Percentiles rank a stretch among this genome's conserved stretches.
Evolutionary conservation across 2,329 filamentous ascomycete genomes (phyloP).

Genomic region (Aspergillus ruber): DNA sequence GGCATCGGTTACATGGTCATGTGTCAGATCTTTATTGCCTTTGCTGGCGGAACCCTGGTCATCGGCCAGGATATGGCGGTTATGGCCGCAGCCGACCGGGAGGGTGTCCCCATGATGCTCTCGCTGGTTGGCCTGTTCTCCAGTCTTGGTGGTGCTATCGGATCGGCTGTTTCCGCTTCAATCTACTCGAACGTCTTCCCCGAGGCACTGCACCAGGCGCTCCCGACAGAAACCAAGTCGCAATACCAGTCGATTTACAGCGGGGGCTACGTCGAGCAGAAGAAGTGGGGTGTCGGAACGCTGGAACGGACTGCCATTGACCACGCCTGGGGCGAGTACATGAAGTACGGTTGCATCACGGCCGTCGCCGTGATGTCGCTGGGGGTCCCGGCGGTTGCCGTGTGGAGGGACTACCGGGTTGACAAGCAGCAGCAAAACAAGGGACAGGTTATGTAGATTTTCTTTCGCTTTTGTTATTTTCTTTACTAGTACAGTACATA

Average conservation of each 20-base stretch:
- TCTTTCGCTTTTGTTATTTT: background rate
- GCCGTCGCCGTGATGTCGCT: constrained; percentile 28
- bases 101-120: constrained; percentile 46
- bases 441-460: background rate
- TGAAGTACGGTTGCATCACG: constrained; percentile 30
- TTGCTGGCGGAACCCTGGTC: constrained; percentile 49
- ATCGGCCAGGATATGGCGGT: constrained; percentile 54
- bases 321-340: constrained; percentile 32
- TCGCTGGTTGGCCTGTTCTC: constrained; percentile 30
- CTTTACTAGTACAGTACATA: background rate
- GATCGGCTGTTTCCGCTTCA: constrained; percentile 21
- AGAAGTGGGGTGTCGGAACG: constrained; percentile 22
- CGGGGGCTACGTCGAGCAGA: constrained; percentile 22
- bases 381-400: constrained; percentile 26
- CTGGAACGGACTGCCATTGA: constrained; percentile 28
- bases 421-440: constrained; percentile 20
- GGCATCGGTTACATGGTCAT: constrained; percentile 48
- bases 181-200: constrained; percentile 57
- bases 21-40: constrained; percentile 53
- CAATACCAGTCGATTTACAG: constrained; percentile 18
- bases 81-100: constrained; percentile 50
- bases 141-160: constrained; percentile 31
- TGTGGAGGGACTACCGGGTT: constrained; percentile 36
- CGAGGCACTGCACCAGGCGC: constrained; percentile 36
- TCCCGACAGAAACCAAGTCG: constrained; percentile 32